phyloP scores from a whole-genome alignment of 495 filamentous ascomycete species.

The Talaromyces wortmannii region DNA sequence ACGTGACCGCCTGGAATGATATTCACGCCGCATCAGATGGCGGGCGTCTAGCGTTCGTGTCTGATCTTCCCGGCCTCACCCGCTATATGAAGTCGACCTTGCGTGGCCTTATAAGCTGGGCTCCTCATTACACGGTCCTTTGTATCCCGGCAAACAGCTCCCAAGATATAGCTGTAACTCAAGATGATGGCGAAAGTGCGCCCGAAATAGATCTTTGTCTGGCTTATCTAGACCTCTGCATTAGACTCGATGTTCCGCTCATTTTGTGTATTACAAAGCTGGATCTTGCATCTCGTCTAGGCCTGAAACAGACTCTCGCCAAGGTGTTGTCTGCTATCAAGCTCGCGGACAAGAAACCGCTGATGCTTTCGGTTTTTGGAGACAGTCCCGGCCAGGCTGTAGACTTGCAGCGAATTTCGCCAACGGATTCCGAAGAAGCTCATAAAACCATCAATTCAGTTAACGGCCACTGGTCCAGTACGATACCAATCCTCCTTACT shows the following conservation, averaged over 20 bases:
- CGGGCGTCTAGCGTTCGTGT: constrained; percentile 76
- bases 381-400: constrained; percentile 16
- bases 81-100: constrained; percentile 83
- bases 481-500: constrained; percentile 82
- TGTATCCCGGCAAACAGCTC: constrained; percentile 79
- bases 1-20: constrained; percentile 90
- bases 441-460: constrained; percentile 36
- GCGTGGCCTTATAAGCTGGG: constrained; percentile 88
- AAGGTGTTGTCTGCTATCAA: constrained; percentile 76
- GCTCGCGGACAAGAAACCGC: constrained; percentile 61
- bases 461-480: constrained; percentile 34
- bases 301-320: constrained; percentile 59
- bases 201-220: constrained; percentile 62
- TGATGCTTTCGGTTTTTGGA: constrained; percentile 51
- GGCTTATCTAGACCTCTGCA: constrained; percentile 80
- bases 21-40: constrained; percentile 70
- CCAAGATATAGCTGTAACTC: constrained; percentile 37
- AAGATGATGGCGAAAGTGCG: constrained; percentile 43
- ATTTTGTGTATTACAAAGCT: constrained; percentile 84
- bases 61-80: constrained; percentile 86
- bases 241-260: constrained; percentile 68
- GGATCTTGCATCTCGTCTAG: constrained; percentile 70
- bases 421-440: constrained; percentile 43
- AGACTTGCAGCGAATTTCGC: constrained; percentile 28
- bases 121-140: constrained; percentile 85